A percentile compares a stretch with the other conserved stretches of the same genome.
These are phyloP conservation scores for Populus hybrid DNA, from an alignment of 441 rosid genomes.

Conservation along the genomic window DNA sequence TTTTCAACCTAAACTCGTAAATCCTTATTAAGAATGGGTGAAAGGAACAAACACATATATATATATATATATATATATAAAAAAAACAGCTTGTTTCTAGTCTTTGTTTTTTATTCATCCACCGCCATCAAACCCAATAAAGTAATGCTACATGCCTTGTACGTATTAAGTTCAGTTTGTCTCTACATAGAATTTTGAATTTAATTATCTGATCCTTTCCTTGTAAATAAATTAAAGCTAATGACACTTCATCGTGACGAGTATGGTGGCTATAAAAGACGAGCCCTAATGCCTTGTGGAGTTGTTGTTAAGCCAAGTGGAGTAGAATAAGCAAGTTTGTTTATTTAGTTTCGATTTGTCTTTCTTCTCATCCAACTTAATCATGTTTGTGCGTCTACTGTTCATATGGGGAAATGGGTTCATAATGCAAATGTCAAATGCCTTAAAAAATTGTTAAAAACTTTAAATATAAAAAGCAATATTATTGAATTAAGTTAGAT, in stretches of 20 bases:
- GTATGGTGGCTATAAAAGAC: background rate
- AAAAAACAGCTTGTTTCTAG: slow-evolving; percentile 2
- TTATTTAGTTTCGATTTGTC: slow-evolving; percentile 6
- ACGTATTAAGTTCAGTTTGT: slow-evolving; percentile 20
- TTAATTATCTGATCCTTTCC: background rate
- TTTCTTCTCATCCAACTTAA: background rate
- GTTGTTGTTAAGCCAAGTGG: slow-evolving; percentile 14
- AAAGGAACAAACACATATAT: too few species aligned
- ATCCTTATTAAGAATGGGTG: too few species aligned
- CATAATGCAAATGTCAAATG: background rate
- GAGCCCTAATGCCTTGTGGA: background rate
- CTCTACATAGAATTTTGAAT: background rate
- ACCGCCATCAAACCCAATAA: background rate
- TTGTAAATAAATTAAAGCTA: background rate
- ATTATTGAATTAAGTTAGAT: too few species aligned
- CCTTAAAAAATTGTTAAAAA: background rate
- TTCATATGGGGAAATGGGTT: background rate
- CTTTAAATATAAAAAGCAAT: background rate
- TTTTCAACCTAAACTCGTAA: too few species aligned
- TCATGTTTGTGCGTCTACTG: background rate
- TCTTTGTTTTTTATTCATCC: background rate
- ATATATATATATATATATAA: too few species aligned
- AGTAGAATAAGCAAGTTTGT: slow-evolving; percentile 16
- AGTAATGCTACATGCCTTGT: slow-evolving; percentile 11
- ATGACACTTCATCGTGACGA: slow-evolving; percentile 9